phyloP scores from a whole-genome alignment of 2,329 filamentous ascomycete genomes.

The Ophiosphaerella narmari region DNA sequence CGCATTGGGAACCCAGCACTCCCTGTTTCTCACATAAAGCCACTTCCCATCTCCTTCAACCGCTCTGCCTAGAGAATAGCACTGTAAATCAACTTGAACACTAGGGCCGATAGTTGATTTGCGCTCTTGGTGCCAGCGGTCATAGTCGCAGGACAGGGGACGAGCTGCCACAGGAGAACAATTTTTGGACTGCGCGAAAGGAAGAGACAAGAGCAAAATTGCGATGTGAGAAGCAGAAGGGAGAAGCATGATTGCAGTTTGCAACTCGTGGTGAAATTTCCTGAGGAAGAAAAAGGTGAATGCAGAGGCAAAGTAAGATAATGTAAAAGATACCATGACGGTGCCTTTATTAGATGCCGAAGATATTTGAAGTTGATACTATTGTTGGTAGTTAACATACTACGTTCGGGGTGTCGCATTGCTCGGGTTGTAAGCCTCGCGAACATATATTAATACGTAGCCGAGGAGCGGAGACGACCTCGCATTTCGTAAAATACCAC shows the following conservation, averaged over 20 bases:
- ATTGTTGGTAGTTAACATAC: not conserved
- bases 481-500: not conserved
- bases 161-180: not conserved
- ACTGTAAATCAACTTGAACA: constrained; percentile 1
- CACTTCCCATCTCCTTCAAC: constrained; percentile 1
- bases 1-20: constrained; percentile 2
- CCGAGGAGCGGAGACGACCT: not conserved
- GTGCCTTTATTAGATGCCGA: no score
- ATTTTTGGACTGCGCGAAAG: not conserved
- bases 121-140: constrained; percentile 7
- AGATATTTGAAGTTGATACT: no score
- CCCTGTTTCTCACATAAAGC: constrained; percentile 1
- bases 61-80: not conserved
- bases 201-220: not conserved
- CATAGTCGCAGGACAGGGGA: constrained; percentile 1
- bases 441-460: not conserved
- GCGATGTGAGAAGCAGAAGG: not conserved
- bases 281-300: not conserved
- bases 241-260: not conserved
- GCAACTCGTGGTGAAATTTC: not conserved
- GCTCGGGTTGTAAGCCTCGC: constrained; percentile 1
- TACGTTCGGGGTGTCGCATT: constrained; percentile 5
- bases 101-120: not conserved
- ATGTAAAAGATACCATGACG: not conserved
- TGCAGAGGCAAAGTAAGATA: not conserved